Conservation (phyloP, 148 eudicot species). For the Talinum fruticosum region DNA sequence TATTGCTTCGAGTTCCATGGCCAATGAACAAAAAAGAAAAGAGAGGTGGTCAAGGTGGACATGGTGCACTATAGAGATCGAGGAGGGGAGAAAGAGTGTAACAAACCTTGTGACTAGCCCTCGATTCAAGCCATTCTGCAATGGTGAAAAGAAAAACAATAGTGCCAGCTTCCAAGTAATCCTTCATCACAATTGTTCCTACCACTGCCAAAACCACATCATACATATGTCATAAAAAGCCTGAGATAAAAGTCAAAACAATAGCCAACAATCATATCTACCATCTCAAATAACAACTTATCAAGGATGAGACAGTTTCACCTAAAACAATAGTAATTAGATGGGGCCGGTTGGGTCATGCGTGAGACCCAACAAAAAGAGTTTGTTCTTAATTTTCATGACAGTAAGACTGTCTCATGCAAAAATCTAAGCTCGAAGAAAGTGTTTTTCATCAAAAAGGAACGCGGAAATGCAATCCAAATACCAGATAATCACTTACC, state of each 20-base stretch:
- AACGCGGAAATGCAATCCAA: no score
- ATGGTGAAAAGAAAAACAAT: conserved; percentile 84
- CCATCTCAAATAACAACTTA: background rate
- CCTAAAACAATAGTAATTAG: no score
- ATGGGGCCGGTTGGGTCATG: no score
- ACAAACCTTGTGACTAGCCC: conserved; percentile 78
- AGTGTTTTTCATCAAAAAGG: no score
- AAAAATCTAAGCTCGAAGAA: no score
- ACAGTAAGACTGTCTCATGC: background rate
- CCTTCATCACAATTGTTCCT: conserved; percentile 63
- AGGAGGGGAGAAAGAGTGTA: background rate
- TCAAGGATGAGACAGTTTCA: background rate
- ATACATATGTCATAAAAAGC: background rate
- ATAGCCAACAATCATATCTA: background rate
- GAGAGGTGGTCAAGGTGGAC: no score
- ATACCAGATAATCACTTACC: conserved; percentile 52
- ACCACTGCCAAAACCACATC: conserved; percentile 38
- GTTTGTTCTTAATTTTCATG: no score
- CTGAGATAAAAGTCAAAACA: background rate
- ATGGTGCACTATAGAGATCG: no score
- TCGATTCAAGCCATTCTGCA: conserved; percentile 86
- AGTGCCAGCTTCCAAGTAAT: conserved; percentile 78
- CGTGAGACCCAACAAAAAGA: background rate
- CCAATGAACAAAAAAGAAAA: no score
- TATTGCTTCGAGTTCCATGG: no score